These are phyloP conservation scores for Olyra latifolia DNA, from an alignment of 176 grass and related monocot genomes.

Conservation along the genomic window DNA sequence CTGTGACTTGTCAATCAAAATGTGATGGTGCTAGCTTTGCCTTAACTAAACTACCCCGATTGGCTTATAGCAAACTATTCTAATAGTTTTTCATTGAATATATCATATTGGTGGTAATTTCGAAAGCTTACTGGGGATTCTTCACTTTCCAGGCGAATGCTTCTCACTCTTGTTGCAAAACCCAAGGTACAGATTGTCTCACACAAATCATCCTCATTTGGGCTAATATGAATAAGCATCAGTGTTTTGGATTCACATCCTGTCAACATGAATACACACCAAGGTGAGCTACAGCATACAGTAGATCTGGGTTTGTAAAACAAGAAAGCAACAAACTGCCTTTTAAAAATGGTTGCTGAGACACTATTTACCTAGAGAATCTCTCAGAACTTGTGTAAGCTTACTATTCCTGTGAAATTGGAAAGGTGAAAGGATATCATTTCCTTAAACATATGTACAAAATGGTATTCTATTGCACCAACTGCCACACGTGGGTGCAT, in stretches of 20 bases:
- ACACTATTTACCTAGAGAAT: slow-evolving; percentile 81
- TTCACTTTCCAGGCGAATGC: slow-evolving; percentile 73
- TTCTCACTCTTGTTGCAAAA: slow-evolving; percentile 88
- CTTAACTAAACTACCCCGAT: slow-evolving; percentile 26
- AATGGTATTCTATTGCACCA: slow-evolving; percentile 1
- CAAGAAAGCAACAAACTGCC: slow-evolving; percentile 28
- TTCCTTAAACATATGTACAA: background rate
- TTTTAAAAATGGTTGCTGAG: background rate
- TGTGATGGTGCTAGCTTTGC: background rate
- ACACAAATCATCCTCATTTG: slow-evolving; percentile 86
- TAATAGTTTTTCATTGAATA: slow-evolving; percentile 11
- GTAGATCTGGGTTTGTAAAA: slow-evolving; percentile 29
- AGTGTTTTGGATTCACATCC: slow-evolving; percentile 92
- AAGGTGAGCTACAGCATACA: slow-evolving; percentile 31
- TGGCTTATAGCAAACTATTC: slow-evolving; percentile 12
- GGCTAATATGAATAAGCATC: slow-evolving; percentile 95
- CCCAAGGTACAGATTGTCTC: slow-evolving; percentile 91
- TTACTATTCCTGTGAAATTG: slow-evolving; percentile 86
- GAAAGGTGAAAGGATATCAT: slow-evolving; percentile 12
- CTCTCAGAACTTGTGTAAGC: slow-evolving; percentile 91
- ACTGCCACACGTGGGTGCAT: slow-evolving; percentile 12
- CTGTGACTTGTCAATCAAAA: background rate
- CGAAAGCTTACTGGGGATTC: slow-evolving; percentile 64
- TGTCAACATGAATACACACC: slow-evolving; percentile 39
- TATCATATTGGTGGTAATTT: slow-evolving; percentile 23